phyloP scores from a whole-genome alignment of 768 basidiomycete species.

The Dacryopinax spathularia region DNA sequence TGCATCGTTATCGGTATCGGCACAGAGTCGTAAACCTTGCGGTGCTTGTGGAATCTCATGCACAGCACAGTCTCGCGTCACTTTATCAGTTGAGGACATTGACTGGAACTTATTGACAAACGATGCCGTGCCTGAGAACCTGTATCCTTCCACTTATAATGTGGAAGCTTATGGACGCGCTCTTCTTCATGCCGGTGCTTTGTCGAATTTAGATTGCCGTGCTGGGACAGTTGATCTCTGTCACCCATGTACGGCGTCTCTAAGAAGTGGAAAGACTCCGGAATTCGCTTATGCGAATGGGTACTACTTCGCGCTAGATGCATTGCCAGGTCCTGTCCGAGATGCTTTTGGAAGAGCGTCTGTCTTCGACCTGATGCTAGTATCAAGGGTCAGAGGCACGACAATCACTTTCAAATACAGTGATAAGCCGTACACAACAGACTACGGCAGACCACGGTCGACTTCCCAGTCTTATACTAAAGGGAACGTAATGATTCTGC shows the following conservation, averaged over 20 bases:
- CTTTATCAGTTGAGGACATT: background rate
- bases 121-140: background rate
- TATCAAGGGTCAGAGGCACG: background rate
- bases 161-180: background rate
- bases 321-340: background rate
- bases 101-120: background rate
- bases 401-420: background rate
- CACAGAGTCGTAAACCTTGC: background rate
- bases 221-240: background rate
- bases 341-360: background rate
- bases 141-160: background rate
- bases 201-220: background rate
- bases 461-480: slow-evolving; percentile 1
- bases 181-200: background rate
- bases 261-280: background rate
- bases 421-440: background rate
- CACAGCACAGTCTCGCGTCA: background rate
- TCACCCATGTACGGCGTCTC: background rate
- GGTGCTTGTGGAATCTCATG: background rate
- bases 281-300: background rate
- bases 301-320: background rate
- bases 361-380: background rate
- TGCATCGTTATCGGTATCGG: background rate
- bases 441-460: background rate
- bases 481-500: slow-evolving; percentile 3